phyloP scores from a whole-genome alignment of 192 early-diverging fungal species.

The Coemansia sp. region DNA sequence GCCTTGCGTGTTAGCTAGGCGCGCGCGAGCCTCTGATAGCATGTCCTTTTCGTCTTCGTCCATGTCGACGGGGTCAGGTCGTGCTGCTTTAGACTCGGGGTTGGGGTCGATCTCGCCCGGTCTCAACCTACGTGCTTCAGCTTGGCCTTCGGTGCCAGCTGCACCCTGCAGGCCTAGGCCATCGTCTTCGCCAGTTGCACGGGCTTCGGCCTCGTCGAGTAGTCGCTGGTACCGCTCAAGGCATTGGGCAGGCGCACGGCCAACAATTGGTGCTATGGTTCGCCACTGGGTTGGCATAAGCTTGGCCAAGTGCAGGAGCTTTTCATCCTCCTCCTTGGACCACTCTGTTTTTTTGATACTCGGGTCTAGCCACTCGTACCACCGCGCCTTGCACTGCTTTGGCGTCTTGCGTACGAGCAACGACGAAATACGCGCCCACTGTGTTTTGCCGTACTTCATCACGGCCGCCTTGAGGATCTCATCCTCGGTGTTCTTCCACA shows the following conservation, averaged over 20 bases:
- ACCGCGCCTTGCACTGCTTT: conserved; percentile 98
- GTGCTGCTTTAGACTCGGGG: conserved; percentile 94
- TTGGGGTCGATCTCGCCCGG: conserved; percentile 98
- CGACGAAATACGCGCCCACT: conserved; percentile 98
- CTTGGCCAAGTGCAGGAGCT: conserved; percentile 93
- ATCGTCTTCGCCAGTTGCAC: conserved; percentile 61
- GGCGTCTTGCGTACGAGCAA: conserved; percentile 92
- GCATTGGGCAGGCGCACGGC: conserved; percentile 94
- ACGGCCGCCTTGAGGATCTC: conserved; percentile 96
- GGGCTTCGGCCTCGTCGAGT: conserved; percentile 92
- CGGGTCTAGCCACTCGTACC: conserved; percentile 99
- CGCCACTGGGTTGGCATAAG: conserved; percentile 99
- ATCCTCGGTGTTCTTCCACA: conserved; percentile 99
- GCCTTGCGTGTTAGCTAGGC: conserved; percentile 98
- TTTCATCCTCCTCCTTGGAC: conserved; percentile 98
- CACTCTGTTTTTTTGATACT: conserved; percentile 99
- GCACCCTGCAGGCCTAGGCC: conserved; percentile 63
- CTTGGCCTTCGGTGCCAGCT: conserved; percentile 46
- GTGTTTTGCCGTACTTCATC: conserved; percentile 97
- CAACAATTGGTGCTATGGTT: conserved; percentile 97
- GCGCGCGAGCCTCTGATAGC: conserved; percentile 95
- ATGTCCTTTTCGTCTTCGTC: conserved; percentile 99
- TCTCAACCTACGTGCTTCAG: conserved; percentile 74
- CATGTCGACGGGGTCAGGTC: conserved; percentile 99
- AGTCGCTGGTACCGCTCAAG: conserved; percentile 93